A percentile compares a stretch with the other conserved stretches of the same genome.
Conservation (phyloP, 345 rosid species). For the Passiflora organensis region DNA sequence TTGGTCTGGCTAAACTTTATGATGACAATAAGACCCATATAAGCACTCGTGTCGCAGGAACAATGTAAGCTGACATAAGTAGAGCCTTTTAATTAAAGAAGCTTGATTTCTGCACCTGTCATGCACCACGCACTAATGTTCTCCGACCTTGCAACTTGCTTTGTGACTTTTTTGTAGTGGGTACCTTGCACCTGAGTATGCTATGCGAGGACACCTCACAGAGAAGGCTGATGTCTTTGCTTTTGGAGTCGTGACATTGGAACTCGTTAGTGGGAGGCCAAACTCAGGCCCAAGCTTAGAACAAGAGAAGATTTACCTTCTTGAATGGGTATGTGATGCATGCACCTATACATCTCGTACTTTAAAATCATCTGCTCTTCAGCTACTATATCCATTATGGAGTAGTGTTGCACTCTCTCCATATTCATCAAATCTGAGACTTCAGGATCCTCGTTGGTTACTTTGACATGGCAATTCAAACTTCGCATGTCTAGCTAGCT, state of each 20-base stretch:
- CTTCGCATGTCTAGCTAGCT: too few relatives aligned
- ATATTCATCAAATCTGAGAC: too few relatives aligned
- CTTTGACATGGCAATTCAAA: too few relatives aligned
- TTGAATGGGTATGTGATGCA: constrained; percentile 53
- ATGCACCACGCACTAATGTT: neutral
- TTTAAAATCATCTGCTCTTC: neutral
- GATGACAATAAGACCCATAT: constrained; percentile 51
- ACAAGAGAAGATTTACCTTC: constrained; percentile 52
- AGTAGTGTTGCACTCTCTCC: too few relatives aligned
- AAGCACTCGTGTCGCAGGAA: constrained; percentile 60
- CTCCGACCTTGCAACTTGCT: neutral
- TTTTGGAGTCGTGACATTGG: constrained; percentile 59
- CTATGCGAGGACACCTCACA: constrained; percentile 64
- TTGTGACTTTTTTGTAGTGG: constrained; percentile 28
- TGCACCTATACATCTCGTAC: too few relatives aligned
- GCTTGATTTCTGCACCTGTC: neutral
- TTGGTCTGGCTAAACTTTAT: constrained; percentile 58
- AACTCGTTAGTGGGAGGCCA: constrained; percentile 60
- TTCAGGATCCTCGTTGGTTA: too few relatives aligned
- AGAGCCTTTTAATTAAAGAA: too few relatives aligned
- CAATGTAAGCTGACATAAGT: constrained; percentile 33
- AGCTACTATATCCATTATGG: too few relatives aligned
- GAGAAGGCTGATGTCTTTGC: constrained; percentile 73
- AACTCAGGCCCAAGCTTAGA: constrained; percentile 45
- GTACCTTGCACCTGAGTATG: constrained; percentile 72